Evolutionary conservation across 441 rosid species (phyloP).

Genomic region (Gossypium schwendimanii): DNA sequence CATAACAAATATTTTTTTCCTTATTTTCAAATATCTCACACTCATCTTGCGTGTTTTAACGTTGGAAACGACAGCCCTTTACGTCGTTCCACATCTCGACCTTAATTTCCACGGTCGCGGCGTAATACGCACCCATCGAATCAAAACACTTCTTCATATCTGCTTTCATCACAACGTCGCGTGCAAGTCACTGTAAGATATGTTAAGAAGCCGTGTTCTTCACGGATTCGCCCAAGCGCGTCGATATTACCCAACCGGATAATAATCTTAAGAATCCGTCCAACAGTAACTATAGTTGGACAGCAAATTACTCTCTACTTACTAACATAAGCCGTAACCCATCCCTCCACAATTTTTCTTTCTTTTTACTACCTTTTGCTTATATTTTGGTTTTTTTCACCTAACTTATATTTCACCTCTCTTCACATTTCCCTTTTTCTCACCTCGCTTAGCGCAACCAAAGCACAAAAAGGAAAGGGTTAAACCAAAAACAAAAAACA

Average conservation of each 20-base stretch:
- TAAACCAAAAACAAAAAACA: slow-evolving; percentile 14
- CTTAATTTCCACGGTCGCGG: neutral
- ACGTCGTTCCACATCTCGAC: neutral
- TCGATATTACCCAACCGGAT: neutral
- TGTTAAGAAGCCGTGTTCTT: neutral
- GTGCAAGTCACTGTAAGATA: neutral
- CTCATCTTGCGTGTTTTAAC: neutral
- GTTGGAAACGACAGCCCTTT: neutral
- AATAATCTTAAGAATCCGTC: neutral
- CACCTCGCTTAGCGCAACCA: slow-evolving; percentile 17
- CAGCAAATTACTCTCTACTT: neutral
- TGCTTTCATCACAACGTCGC: neutral
- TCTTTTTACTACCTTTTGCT: neutral
- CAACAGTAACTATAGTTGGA: neutral
- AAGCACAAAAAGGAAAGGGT: neutral
- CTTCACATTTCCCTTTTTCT: neutral
- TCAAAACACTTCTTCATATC: neutral
- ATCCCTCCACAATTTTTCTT: neutral
- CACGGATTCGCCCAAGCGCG: neutral
- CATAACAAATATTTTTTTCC: neutral
- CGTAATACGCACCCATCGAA: neutral
- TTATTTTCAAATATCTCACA: neutral
- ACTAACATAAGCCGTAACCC: slow-evolving; percentile 17
- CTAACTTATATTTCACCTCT: slow-evolving; percentile 19
- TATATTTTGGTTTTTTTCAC: slow-evolving; percentile 4